These are phyloP conservation scores for Diplodia intermedia DNA, from an alignment of 2,329 filamentous ascomycete species.

Conservation along the genomic window DNA sequence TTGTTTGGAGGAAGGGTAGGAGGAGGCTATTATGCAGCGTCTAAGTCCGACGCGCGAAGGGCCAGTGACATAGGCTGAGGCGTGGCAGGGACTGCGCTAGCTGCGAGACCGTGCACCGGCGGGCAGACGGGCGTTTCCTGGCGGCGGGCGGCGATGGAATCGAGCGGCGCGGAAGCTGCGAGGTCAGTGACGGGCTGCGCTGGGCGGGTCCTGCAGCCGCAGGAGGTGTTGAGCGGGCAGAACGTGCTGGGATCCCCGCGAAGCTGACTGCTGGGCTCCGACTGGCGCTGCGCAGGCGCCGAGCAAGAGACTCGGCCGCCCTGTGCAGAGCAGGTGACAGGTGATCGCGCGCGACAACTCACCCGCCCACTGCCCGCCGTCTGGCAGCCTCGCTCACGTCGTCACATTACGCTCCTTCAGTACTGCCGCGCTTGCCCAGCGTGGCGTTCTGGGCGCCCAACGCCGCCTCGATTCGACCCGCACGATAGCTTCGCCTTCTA, in stretches of 20 bases:
- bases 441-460: slow-evolving; percentile 14
- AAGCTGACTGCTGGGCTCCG: slow-evolving; percentile 12
- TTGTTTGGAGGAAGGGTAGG: slow-evolving; percentile 11
- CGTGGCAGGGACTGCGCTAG: slow-evolving; percentile 28
- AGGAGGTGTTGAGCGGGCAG: slow-evolving; percentile 26
- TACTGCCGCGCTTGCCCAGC: slow-evolving; percentile 2
- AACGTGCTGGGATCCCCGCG: slow-evolving; percentile 23
- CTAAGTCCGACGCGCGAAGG: slow-evolving; percentile 8
- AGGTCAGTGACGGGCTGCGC: slow-evolving; percentile 11
- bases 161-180: slow-evolving; percentile 4
- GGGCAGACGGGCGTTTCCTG: slow-evolving; percentile 7
- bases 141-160: not conserved
- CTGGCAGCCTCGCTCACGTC: slow-evolving; percentile 7
- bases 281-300: slow-evolving; percentile 16
- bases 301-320: not conserved
- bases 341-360: slow-evolving; percentile 18
- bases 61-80: slow-evolving; percentile 26
- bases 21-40: slow-evolving; percentile 23
- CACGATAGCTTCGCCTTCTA: slow-evolving; percentile 12
- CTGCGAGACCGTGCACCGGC: slow-evolving; percentile 21
- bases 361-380: slow-evolving; percentile 4
- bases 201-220: slow-evolving; percentile 8
- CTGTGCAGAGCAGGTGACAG: slow-evolving; percentile 9
- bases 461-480: slow-evolving; percentile 13
- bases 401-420: slow-evolving; percentile 10